Conservation (phyloP, 495 filamentous ascomycete genomes). For the Aspergillus saccharolyticus region DNA sequence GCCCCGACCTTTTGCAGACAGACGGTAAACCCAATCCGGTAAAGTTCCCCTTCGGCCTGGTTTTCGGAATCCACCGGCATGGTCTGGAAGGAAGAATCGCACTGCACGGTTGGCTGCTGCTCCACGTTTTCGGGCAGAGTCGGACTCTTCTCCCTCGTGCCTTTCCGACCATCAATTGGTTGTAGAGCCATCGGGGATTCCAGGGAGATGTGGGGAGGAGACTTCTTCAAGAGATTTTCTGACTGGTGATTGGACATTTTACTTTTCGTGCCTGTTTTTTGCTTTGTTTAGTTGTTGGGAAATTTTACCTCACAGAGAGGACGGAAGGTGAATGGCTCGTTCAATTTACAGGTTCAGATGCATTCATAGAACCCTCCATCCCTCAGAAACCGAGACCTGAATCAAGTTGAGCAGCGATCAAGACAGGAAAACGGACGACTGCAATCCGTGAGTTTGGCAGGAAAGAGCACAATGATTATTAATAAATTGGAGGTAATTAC, state of each 20-base stretch:
- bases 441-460: not conserved
- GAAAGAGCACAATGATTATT: not conserved
- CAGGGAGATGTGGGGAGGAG: not conserved
- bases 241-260: not conserved
- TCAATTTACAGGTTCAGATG: not conserved
- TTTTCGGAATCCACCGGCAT: not conserved
- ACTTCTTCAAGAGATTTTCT: not conserved
- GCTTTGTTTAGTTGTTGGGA: not conserved
- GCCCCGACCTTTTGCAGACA: slow-evolving; percentile 1
- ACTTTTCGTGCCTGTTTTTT: not conserved
- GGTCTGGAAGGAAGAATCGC: not conserved
- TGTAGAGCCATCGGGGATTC: not conserved
- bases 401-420: not conserved
- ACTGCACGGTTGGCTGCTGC: slow-evolving; percentile 1
- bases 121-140: slow-evolving; percentile 16
- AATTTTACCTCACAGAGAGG: not conserved
- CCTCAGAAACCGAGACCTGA: not conserved
- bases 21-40: slow-evolving; percentile 4
- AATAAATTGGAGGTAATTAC: not conserved
- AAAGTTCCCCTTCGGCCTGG: not conserved
- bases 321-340: not conserved
- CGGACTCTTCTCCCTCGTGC: slow-evolving; percentile 3
- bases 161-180: not conserved
- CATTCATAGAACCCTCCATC: not conserved
- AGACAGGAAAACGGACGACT: not conserved